Evolutionary conservation across 2,329 filamentous ascomycete genomes (phyloP), one percentile per base, ranked within the genome.

Genomic region (Aspergillus sp.): DNA sequence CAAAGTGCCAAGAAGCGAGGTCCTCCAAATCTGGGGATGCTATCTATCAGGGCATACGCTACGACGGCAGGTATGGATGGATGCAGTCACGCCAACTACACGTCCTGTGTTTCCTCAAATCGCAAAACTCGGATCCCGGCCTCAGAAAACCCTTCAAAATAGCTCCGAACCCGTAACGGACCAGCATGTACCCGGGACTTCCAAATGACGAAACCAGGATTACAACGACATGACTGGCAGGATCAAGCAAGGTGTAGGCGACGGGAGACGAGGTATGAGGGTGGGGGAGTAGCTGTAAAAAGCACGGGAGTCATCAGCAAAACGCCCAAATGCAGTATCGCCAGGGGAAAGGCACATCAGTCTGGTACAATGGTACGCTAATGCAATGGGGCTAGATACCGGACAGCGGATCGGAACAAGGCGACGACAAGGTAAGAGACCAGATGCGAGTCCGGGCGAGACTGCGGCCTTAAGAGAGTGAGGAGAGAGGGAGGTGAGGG

Each of bases 201-300:
- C 60, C 62, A 62, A 56, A 53, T 56, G 48, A 51, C 52, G 55
- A 56, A 59, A 55, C 52, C 52, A 60, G 27, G 46, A 54, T 65
- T 68, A 73, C 51, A 72, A 66, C 60, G 66, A 63, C 70, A 73
- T 72, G 67, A 52, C 65, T 63, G 65, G 55, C 35, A 44, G 48
- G 49, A 43, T 40, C 39, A 35, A 44, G 44, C 31, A 52, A 58
- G 40, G 40, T 56, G 33, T 50, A 58, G 44, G 48, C 45, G 43
- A 48, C 55, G 55, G 55, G 40, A 52, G 56, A 52, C 46, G 61
- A 31, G 56, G 55, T 52, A 39, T 45, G 43, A 60, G 50, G 48
- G 60, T 45, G 50, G 52, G 57, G 48, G 61, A 51, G 53, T 57
- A 61, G 52, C 60, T 65, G 58, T 40, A 7, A 50, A 37, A 54